Evolutionary conservation across 768 basidiomycete species (phyloP).

Genomic region (Pisolithus sp.): DNA sequence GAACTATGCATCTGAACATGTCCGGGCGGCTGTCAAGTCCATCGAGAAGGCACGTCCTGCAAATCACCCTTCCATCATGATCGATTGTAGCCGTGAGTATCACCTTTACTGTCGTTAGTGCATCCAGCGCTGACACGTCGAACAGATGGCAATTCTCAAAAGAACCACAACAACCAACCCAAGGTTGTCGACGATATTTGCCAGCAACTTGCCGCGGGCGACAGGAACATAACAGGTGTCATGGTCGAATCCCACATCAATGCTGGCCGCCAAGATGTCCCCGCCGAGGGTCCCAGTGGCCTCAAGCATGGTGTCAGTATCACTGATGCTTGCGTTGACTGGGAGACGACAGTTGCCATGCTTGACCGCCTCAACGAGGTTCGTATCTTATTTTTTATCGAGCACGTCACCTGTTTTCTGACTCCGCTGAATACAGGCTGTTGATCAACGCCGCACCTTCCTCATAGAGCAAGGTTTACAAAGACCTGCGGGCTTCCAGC

Average conservation of each 20-base stretch:
- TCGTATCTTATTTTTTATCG: constrained; percentile 1
- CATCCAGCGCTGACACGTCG: neutral
- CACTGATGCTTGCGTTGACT: constrained; percentile 89
- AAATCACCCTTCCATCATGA: constrained; percentile 68
- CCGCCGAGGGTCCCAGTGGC: constrained; percentile 54
- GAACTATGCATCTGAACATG: constrained; percentile 75
- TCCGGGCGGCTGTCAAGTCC: constrained; percentile 52
- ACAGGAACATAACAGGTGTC: constrained; percentile 77
- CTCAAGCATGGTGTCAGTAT: constrained; percentile 82
- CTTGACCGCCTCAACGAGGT: constrained; percentile 63
- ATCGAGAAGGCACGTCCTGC: constrained; percentile 58
- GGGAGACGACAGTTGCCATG: constrained; percentile 73
- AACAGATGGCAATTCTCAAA: constrained; percentile 89
- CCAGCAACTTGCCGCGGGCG: constrained; percentile 66
- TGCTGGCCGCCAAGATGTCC: constrained; percentile 87
- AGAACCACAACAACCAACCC: constrained; percentile 91
- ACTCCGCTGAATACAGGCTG: constrained; percentile 13
- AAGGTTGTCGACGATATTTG: constrained; percentile 68
- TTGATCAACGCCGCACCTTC: constrained; percentile 20
- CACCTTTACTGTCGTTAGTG: neutral
- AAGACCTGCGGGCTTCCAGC: constrained; percentile 24
- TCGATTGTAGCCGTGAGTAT: constrained; percentile 74
- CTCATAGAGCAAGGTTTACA: constrained; percentile 21
- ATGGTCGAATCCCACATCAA: constrained; percentile 97
- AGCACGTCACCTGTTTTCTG: neutral